Evolutionary conservation across 345 rosid species (phyloP).

Genomic region (Corchorus olitorius): DNA sequence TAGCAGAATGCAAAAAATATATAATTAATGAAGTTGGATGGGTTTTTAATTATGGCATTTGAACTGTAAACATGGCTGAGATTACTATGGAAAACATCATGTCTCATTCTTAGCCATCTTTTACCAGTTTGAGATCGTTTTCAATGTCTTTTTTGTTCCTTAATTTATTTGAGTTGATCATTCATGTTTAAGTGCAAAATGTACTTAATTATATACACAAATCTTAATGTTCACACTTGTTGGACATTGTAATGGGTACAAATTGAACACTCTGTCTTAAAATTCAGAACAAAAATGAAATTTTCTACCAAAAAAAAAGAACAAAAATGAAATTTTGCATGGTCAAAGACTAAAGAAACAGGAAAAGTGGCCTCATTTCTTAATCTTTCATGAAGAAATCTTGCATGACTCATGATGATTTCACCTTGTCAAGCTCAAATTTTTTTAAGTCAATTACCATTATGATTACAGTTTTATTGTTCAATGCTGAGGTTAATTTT

Average conservation of each 20-base stretch:
- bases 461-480: background rate
- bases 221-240: background rate
- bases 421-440: background rate
- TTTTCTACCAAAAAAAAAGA: background rate
- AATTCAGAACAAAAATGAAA: background rate
- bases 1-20: background rate
- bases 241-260: background rate
- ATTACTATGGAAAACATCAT: background rate
- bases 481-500: background rate
- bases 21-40: constrained; percentile 9
- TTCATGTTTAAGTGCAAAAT: background rate
- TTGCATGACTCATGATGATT: background rate
- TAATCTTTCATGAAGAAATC: background rate
- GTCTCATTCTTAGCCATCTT: background rate
- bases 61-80: background rate
- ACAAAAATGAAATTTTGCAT: background rate
- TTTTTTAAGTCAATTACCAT: background rate
- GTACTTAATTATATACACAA: background rate
- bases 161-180: background rate
- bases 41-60: background rate
- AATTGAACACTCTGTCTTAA: background rate
- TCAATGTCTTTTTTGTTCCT: background rate
- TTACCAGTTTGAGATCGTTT: background rate
- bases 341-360: background rate
- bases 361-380: background rate